Evolutionary conservation across 176 grass and related monocot genomes (phyloP), one percentile per base, ranked within the genome.

Genomic region (Cenchrus fungigraminus): DNA sequence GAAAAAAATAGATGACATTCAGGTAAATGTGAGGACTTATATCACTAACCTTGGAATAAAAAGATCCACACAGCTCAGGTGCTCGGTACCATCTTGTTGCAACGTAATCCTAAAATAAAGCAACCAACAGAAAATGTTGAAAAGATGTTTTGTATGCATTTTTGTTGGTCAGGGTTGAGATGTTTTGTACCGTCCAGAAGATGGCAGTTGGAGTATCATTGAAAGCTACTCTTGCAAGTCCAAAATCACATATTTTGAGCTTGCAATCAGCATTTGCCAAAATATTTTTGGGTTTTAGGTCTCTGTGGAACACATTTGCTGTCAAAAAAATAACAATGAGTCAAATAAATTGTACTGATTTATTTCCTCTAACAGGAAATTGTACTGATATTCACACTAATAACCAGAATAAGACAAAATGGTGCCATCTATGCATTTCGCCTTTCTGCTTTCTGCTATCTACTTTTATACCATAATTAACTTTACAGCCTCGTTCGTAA

Each of bases 241-340:
- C 93, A 84, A 95, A 95, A 76, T 95, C 93, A 76, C 93, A 95
- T 78, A 95, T 95, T 83, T 92, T 95, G 79, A 95, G 90, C 85
- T 95, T 95, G 57, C 93, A 95, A 82, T 95, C 88, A 56, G 93
- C 85, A 78, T 95, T 95, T 32, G 93, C 93, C 56, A 95, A 72
- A 52, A 95, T 95, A 68, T 95, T 95, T 79, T 95, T 95, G 4
- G 93, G 93, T 71, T 95, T 95, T 51, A 95, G 86, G 75, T 95
- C 93, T 37, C 93, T 71, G 58, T 95, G 93, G 69, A 90, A 95
- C 8, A 95, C 93, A 51, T 92, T 95, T 59, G 93, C 93, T 85
- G 83, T 58, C 9, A 79, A 45, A 31, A 86, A 86, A 14, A 19
- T 8, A 76, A 53, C 17, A 80, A 68, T 19, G 42, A 65, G 51